Evolutionary conservation across 73 alveolate species (phyloP).

Genomic region (Breviolum minutum): DNA sequence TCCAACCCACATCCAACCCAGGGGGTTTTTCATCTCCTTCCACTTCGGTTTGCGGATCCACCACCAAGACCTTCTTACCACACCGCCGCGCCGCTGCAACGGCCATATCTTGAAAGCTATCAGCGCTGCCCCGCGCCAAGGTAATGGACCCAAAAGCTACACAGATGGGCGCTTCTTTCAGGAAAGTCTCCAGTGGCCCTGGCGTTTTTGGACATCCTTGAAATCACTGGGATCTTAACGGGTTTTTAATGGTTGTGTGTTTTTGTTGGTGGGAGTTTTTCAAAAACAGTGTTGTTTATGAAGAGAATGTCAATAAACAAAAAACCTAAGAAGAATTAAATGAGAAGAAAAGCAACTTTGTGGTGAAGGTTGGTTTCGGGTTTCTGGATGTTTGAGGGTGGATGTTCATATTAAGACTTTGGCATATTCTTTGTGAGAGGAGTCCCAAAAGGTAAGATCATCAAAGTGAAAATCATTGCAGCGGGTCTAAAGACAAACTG

Average conservation of each 20-base stretch:
- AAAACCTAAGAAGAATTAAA: too few relatives aligned
- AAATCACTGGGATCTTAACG: background rate
- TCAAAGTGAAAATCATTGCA: too few relatives aligned
- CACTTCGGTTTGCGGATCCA: slow-evolving; percentile 10
- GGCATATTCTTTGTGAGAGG: too few relatives aligned
- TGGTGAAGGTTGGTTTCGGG: too few relatives aligned
- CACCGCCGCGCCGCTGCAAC: slow-evolving; percentile 16
- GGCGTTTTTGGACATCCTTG: background rate
- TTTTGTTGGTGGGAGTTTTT: background rate
- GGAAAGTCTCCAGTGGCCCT: background rate
- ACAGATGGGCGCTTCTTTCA: background rate
- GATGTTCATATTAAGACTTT: too few relatives aligned
- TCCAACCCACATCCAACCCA: background rate
- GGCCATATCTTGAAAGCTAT: slow-evolving; percentile 1
- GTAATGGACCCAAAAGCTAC: slow-evolving; percentile 67
- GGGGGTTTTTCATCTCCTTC: background rate
- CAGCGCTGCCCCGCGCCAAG: background rate
- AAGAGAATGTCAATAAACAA: too few relatives aligned
- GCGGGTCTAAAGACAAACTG: too few relatives aligned
- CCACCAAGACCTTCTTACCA: slow-evolving; percentile 3
- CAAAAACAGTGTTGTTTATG: too few relatives aligned
- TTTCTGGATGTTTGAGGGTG: too few relatives aligned
- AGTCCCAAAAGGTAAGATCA: too few relatives aligned
- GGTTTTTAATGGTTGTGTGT: background rate
- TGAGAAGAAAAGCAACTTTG: too few relatives aligned